These are phyloP conservation scores for Saturnispora ahearnii DNA, from an alignment of 805 yeast genomes.

Conservation along the genomic window DNA sequence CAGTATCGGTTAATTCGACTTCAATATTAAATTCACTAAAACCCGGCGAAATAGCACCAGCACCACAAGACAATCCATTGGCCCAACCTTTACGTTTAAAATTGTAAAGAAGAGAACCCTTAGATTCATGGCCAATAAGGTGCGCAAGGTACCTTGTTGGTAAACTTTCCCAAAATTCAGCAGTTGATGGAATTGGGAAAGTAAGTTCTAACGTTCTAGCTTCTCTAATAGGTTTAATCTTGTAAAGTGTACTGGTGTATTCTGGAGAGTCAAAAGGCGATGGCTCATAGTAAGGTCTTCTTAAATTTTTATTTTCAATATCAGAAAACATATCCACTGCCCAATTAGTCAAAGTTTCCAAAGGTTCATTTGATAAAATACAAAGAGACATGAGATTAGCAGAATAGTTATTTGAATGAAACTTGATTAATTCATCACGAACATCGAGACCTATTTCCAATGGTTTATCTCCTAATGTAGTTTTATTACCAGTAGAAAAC, in stretches of 20 bases:
- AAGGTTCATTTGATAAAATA: conserved; percentile 69
- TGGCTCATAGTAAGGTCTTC: conserved; percentile 37
- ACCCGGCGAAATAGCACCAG: conserved; percentile 55
- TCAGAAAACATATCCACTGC: conserved; percentile 54
- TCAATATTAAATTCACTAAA: conserved; percentile 59
- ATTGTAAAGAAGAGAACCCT: conserved; percentile 68
- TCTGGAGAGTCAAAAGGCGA: conserved; percentile 39
- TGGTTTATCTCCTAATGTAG: conserved; percentile 67
- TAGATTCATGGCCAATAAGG: conserved; percentile 85
- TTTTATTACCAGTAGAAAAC: conserved; percentile 82
- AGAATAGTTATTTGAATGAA: conserved; percentile 65
- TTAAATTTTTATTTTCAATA: conserved; percentile 44
- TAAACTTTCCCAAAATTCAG: conserved; percentile 52
- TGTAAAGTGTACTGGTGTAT: conserved; percentile 45
- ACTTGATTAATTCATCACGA: conserved; percentile 70
- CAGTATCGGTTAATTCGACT: conserved; percentile 68
- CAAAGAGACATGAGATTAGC: conserved; percentile 85
- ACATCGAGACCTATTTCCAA: conserved; percentile 53
- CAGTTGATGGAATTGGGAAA: conserved; percentile 71
- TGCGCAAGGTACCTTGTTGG: conserved; percentile 72
- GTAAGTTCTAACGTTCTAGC: conserved; percentile 54
- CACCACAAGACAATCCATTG: conserved; percentile 66
- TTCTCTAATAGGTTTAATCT: conserved; percentile 79
- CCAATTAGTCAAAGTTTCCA: conserved; percentile 67
- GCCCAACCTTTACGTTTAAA: conserved; percentile 76